phyloP scores from a whole-genome alignment of 257 asterid genomes.

The Fraxinus americana region DNA sequence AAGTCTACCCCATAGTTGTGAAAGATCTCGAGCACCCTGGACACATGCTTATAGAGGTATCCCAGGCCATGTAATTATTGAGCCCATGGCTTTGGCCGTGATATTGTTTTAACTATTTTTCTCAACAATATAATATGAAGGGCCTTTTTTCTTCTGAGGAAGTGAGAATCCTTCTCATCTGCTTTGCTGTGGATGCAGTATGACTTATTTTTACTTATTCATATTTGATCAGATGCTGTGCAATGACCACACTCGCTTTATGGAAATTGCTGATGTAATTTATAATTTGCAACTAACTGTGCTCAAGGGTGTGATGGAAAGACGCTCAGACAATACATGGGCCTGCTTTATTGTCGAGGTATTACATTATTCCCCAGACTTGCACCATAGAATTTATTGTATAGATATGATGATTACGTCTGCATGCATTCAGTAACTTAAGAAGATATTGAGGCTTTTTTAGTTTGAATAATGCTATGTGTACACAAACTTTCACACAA shows the following conservation, averaged over 20 bases:
- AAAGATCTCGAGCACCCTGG: conserved; percentile 86
- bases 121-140: not conserved
- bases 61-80: not conserved
- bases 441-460: not conserved
- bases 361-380: conserved; percentile 13
- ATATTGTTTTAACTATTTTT: not conserved
- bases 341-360: conserved; percentile 91
- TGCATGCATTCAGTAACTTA: not conserved
- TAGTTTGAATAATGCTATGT: too few relatives aligned
- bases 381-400: not conserved
- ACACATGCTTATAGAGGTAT: conserved; percentile 88
- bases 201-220: conserved; percentile 9
- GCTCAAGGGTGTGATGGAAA: conserved; percentile 76
- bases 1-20: conserved; percentile 70
- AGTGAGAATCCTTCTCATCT: not conserved
- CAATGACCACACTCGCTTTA: conserved; percentile 64
- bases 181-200: conserved; percentile 6
- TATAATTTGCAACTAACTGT: conserved; percentile 68
- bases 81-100: not conserved
- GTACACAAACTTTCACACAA: too few relatives aligned
- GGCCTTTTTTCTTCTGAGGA: not conserved
- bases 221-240: conserved; percentile 64
- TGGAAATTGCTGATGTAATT: conserved; percentile 83
- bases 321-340: conserved; percentile 48
- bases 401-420: not conserved